Base-by-base conservation (phyloP, 352 stramenopile genomes). In the Aphanomyces invadans region DNA sequence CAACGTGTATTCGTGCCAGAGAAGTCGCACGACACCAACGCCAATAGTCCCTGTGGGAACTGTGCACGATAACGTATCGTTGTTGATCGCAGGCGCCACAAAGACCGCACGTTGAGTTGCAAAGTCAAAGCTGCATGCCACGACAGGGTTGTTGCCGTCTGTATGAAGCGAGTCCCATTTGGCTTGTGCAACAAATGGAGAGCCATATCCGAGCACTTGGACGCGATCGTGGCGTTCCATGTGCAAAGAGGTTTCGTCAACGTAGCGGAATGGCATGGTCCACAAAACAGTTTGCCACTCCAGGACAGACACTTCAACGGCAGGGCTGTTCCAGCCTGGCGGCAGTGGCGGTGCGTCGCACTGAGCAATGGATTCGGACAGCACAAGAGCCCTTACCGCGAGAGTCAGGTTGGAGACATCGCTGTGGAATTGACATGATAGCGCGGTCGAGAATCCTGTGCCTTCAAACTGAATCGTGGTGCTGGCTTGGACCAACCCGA, bases 381-480 rank as follows among this genome's bases (percentile, higher is more conserved):
- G 10, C 33, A 48, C 17, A 51, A 51, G 28, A 7, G 42, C 36
- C 54, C 26, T 23, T 23, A 23, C 12, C 7, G 29, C 17, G 55
- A 63, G n/a, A 15, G 29, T 26, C 29, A 5, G 1, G 55, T 52
- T 54, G 25, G 17, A 21, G 55, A 15, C 21, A 39, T 39, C n/a
- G 21, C 19, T 36, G 17, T 19, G 28, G 12, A 67, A 17, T 45
- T 48, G 42, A 26, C 42, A 44, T 11, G 33, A 3, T 17, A 36
- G 9, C 17, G 28, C 19, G 33, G 25, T 21, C 29, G 38, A 0
- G 1, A 56, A 26, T 1, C 29, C 19, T 9, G 21, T 32, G 21
- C 55, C 42, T 45, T 48, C 7, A 11, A 63, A 63, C 54, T 1
- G 7, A 54, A 63, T 65, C 5, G 46, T 53, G 9, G 59, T 65